These are phyloP conservation scores for Penicillium flavigenum DNA, from an alignment of 495 filamentous ascomycete species.

Conservation along the genomic window DNA sequence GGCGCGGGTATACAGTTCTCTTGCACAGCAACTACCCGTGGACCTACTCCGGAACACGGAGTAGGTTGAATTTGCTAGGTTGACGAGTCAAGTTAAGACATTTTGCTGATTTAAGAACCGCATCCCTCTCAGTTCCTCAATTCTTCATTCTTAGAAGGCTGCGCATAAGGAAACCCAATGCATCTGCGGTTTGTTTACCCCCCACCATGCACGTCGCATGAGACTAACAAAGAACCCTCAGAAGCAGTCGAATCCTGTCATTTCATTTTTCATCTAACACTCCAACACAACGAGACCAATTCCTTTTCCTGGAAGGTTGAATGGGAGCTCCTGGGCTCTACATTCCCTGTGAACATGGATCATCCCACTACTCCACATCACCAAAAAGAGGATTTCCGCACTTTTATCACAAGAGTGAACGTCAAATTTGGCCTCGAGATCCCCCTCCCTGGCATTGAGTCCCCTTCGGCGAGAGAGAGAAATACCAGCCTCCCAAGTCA, in stretches of 20 bases:
- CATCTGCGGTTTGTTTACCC: neutral
- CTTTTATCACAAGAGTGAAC: slow-evolving; percentile 1
- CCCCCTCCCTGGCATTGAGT: slow-evolving; percentile 4
- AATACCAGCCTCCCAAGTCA: neutral
- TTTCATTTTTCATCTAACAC: neutral
- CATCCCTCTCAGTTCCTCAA: neutral
- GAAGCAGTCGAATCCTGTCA: neutral
- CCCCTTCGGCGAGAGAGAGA: neutral
- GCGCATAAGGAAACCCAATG: neutral
- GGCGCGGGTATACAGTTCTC: neutral
- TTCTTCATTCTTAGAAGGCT: neutral
- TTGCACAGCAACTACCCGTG: neutral
- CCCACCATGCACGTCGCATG: neutral
- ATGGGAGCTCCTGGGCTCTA: neutral
- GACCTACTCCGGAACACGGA: neutral
- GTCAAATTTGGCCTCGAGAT: slow-evolving; percentile 2
- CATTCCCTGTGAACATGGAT: neutral
- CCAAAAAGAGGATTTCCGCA: slow-evolving; percentile 4
- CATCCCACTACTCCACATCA: slow-evolving; percentile 1
- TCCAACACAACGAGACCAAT: neutral
- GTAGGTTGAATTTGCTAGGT: neutral
- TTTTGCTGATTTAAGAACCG: neutral
- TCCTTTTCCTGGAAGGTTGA: neutral
- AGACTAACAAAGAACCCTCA: neutral
- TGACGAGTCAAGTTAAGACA: neutral